A percentile compares a stretch with the other conserved stretches of the same genome.
phyloP scores from a whole-genome alignment of 768 basidiomycete species.

The Chalciporus sphaerocephalus region DNA sequence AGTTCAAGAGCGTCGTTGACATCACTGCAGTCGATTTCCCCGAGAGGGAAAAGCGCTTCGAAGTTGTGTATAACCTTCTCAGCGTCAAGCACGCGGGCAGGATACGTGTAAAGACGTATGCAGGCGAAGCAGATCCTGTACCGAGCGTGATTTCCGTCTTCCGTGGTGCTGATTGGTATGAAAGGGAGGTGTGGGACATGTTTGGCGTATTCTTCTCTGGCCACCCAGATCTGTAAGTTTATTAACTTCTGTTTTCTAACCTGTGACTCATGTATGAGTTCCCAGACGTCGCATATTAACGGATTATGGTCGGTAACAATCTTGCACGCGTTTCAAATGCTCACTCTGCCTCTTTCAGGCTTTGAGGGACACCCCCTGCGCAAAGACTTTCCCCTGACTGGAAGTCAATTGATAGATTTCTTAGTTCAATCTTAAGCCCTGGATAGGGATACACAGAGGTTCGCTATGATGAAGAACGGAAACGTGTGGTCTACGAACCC shows the following conservation, averaged over 20 bases:
- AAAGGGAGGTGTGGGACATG: slow-evolving; percentile 97
- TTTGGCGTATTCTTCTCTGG: slow-evolving; percentile 94
- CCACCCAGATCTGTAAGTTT: slow-evolving; percentile 89
- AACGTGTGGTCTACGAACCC: slow-evolving; percentile 96
- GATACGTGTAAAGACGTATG: slow-evolving; percentile 96
- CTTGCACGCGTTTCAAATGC: neutral
- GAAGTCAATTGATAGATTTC: slow-evolving; percentile 34
- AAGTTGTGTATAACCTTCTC: slow-evolving; percentile 93
- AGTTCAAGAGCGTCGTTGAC: slow-evolving; percentile 90
- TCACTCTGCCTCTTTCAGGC: slow-evolving; percentile 39
- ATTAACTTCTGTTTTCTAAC: slow-evolving; percentile 6
- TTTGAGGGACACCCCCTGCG: slow-evolving; percentile 97
- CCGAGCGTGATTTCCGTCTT: slow-evolving; percentile 78
- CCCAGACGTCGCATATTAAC: slow-evolving; percentile 91
- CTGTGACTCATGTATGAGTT: slow-evolving; percentile 10
- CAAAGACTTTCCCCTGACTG: slow-evolving; percentile 97
- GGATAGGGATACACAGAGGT: slow-evolving; percentile 95
- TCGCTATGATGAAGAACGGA: slow-evolving; percentile 95
- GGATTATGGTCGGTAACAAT: slow-evolving; percentile 71
- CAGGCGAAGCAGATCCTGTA: slow-evolving; percentile 86
- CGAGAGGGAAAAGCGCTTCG: slow-evolving; percentile 88
- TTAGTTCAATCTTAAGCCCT: neutral
- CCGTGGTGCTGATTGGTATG: slow-evolving; percentile 97
- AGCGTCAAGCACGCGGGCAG: slow-evolving; percentile 75
- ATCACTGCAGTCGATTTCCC: slow-evolving; percentile 96